Base-by-base conservation (phyloP, 2,329 filamentous ascomycete genomes). In the Alternaria ethzedia region DNA sequence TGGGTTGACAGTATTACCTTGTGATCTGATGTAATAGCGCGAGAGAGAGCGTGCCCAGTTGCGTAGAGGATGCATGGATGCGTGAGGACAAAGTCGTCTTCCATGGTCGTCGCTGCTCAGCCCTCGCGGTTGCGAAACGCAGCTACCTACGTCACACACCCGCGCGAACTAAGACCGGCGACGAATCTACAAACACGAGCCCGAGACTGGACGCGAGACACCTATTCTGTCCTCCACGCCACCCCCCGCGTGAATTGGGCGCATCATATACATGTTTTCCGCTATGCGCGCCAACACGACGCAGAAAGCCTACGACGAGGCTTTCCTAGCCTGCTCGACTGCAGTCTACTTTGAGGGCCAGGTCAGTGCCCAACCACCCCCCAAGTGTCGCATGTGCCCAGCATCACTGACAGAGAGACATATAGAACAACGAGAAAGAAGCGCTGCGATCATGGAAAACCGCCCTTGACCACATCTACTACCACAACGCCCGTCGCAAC, bases 291-390 rank as follows among this genome's bases (percentile, higher is more conserved):
- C 83, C 79, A 89, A 89, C 77, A 89, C 89, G 66, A 89, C 97
- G 80, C 95, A 98, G 83, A 97, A 97, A 87, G 97, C 94, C 59
- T 98, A 98, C 83, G 95, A 98, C 83, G 94, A 98, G 81, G 94
- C 92, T 81, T 97, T 97, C 82, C 83, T 97, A 73, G 94, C 91
- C 77, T 97, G 94, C 82, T 97, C 94, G 13, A 98, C 94, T 2
- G 95, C 95, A 43, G 92, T 97, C 57, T 97, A 97, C 82, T 97
- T 97, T 80, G 96, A 99, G 83, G 89, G 91, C 78, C 91, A 96
- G 88, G 94, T 96, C 30, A 56, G 82, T 69, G 70, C 54, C 63
- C 54, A 54, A 44, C 59, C 49, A 49, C 51, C n/a, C 41, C 23
- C 12, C 36, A 13, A 36, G 32, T 23, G 47, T 45, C 50, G 44